Evolutionary conservation across 2,329 filamentous ascomycete genomes (phyloP).

Genomic region (Xylariaceae sp.): DNA sequence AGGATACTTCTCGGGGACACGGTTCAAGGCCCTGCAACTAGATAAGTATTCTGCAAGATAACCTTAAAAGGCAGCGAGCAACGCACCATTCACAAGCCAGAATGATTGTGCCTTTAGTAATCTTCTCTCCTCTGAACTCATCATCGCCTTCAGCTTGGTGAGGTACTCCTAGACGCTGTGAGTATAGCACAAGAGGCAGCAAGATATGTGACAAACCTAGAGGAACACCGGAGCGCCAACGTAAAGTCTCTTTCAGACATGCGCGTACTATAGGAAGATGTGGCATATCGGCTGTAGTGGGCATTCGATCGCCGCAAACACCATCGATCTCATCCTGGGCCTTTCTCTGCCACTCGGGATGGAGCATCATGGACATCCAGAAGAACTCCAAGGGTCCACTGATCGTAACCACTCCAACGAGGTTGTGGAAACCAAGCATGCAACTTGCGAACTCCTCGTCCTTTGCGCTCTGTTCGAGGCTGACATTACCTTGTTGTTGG

Average conservation of each 20-base stretch:
- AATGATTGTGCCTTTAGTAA: constrained; percentile 48
- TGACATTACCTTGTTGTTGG: constrained; percentile 37
- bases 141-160: constrained; percentile 48
- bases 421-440: constrained; percentile 51
- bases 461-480: constrained; percentile 40
- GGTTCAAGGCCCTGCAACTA: constrained; percentile 50
- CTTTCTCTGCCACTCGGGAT: constrained; percentile 51
- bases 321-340: constrained; percentile 57
- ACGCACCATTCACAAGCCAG: constrained; percentile 50
- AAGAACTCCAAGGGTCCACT: constrained; percentile 50
- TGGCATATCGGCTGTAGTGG: constrained; percentile 47
- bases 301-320: constrained; percentile 53
- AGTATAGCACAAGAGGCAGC: neutral
- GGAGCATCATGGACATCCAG: constrained; percentile 50
- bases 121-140: constrained; percentile 45
- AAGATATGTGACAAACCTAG: constrained; percentile 35
- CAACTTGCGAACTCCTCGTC: constrained; percentile 48
- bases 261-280: constrained; percentile 53
- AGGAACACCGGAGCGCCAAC: constrained; percentile 57
- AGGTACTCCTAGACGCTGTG: constrained; percentile 39
- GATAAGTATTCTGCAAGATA: neutral
- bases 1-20: constrained; percentile 58
- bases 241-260: constrained; percentile 56
- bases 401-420: constrained; percentile 51
- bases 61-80: neutral